Evolutionary conservation across 1,284 basidiomycete genomes (phyloP).

Genomic region (Pulchroboletus neoregius): DNA sequence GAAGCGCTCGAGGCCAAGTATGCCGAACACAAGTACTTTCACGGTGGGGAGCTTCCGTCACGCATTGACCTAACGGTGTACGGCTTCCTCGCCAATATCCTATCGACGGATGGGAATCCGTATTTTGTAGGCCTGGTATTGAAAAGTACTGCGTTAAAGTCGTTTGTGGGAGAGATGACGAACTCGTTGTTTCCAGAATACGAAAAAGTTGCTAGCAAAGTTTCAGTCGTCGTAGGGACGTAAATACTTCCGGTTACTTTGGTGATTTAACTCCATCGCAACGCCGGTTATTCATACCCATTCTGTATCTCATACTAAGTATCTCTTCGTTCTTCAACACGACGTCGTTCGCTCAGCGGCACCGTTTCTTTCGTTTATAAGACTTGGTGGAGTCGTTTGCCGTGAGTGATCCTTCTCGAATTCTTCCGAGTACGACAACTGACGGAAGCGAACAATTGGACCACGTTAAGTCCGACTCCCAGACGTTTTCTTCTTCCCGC

Average conservation of each 20-base stretch:
- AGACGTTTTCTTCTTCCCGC: slow-evolving; percentile 2
- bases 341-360: slow-evolving; percentile 3
- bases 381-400: too few species aligned
- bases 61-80: slow-evolving; percentile 32
- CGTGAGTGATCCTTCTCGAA: too few species aligned
- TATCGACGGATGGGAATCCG: slow-evolving; percentile 25
- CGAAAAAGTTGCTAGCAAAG: slow-evolving; percentile 13
- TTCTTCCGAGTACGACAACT: slow-evolving; percentile 5
- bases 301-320: neutral
- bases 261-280: slow-evolving; percentile 14
- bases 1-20: slow-evolving; percentile 32
- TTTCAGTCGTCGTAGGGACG: too few species aligned
- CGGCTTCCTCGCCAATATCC: slow-evolving; percentile 31
- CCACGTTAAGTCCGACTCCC: slow-evolving; percentile 9
- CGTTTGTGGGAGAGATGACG: slow-evolving; percentile 29
- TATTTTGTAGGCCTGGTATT: slow-evolving; percentile 28
- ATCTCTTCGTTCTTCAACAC: slow-evolving; percentile 1
- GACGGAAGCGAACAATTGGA: slow-evolving; percentile 20
- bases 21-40: slow-evolving; percentile 23
- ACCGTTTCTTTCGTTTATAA: neutral
- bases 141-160: slow-evolving; percentile 16
- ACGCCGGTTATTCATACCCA: slow-evolving; percentile 3
- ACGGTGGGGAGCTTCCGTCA: slow-evolving; percentile 27
- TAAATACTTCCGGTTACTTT: neutral
- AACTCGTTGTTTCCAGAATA: slow-evolving; percentile 30